These are phyloP conservation scores for Candida mattraensis DNA, from an alignment of 805 yeast species.

Conservation along the genomic window DNA sequence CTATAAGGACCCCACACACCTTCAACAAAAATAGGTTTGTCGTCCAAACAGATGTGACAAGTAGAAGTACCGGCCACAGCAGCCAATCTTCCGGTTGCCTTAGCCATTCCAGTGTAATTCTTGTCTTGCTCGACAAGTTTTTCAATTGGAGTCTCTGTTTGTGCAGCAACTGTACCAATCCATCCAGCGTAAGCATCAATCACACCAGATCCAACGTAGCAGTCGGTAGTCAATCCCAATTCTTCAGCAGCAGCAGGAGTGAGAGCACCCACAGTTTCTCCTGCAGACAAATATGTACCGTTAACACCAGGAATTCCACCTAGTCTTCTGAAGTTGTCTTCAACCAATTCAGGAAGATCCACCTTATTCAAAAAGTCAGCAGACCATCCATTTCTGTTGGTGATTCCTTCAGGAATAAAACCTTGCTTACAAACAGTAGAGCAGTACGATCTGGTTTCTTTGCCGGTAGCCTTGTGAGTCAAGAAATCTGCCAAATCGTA, in stretches of 20 bases:
- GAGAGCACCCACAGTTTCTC: slow-evolving; percentile 82
- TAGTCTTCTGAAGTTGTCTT: slow-evolving; percentile 69
- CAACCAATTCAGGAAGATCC: slow-evolving; percentile 74
- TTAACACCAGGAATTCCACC: slow-evolving; percentile 81
- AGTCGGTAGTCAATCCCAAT: slow-evolving; percentile 75
- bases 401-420: slow-evolving; percentile 88
- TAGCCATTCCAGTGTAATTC: slow-evolving; percentile 46
- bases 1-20: slow-evolving; percentile 99
- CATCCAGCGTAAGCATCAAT: slow-evolving; percentile 99
- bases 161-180: slow-evolving; percentile 97
- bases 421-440: slow-evolving; percentile 97
- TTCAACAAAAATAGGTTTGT: slow-evolving; percentile 81
- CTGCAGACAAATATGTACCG: slow-evolving; percentile 81
- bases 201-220: slow-evolving; percentile 92
- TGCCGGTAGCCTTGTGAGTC: slow-evolving; percentile 87
- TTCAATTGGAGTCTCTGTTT: slow-evolving; percentile 59
- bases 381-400: slow-evolving; percentile 92
- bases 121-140: slow-evolving; percentile 50
- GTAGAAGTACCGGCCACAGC: slow-evolving; percentile 99
- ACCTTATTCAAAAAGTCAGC: slow-evolving; percentile 66
- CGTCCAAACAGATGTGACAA: slow-evolving; percentile 87
- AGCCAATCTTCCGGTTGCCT: slow-evolving; percentile 83
- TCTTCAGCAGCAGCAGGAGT: slow-evolving; percentile 68
- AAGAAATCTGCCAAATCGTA: slow-evolving; percentile 91
- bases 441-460: slow-evolving; percentile 84